Percentiles rank a stretch among this genome's conserved stretches.
Conservation (phyloP, 441 rosid genomes). For the Euphorbia corollata region DNA sequence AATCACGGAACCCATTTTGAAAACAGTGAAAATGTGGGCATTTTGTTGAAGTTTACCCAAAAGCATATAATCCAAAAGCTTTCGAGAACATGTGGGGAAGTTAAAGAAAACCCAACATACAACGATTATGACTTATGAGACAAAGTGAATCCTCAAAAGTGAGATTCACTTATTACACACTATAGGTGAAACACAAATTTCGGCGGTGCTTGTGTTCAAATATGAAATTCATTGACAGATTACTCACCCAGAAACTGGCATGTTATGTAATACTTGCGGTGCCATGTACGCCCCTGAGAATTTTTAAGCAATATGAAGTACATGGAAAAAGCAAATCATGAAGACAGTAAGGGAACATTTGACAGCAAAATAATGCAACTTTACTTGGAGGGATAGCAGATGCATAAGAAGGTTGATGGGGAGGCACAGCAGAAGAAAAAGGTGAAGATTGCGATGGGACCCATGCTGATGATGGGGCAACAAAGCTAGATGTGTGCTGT, state of each 20-base stretch:
- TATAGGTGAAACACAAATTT: too few relatives aligned
- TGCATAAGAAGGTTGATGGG: conserved; percentile 33
- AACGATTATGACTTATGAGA: too few relatives aligned
- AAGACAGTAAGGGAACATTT: neutral
- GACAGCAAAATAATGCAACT: neutral
- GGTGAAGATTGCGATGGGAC: conserved; percentile 44
- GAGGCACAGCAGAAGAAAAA: conserved; percentile 40
- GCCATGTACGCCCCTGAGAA: conserved; percentile 42
- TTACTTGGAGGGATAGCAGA: conserved; percentile 45
- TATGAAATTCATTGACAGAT: neutral
- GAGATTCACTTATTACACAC: too few relatives aligned
- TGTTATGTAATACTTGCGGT: conserved; percentile 33
- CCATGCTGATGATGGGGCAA: conserved; percentile 41
- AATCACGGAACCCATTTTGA: too few relatives aligned
- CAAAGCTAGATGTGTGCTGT: conserved; percentile 37
- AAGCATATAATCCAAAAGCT: too few relatives aligned
- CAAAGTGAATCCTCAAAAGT: neutral
- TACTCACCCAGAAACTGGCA: conserved; percentile 34
- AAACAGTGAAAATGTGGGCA: too few relatives aligned
- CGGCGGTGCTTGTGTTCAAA: neutral
- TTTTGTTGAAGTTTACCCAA: too few relatives aligned
- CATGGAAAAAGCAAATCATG: neutral
- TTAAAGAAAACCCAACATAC: too few relatives aligned
- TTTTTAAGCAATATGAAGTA: conserved; percentile 24
- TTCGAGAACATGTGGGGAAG: too few relatives aligned